phyloP scores from a whole-genome alignment of 371 early-diverging fungal species.

The Smittium culicis region DNA sequence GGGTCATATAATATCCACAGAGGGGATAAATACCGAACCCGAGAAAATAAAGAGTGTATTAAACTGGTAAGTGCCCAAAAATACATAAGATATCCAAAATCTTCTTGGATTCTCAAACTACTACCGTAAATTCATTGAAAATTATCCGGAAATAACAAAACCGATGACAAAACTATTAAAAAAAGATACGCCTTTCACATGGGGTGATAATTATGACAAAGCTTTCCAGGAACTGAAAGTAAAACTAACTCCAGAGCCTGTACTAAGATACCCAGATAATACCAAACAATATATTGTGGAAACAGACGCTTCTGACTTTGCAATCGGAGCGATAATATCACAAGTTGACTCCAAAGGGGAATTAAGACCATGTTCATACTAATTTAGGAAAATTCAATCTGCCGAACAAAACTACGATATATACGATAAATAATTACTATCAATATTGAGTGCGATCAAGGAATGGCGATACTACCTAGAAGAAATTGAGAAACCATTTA shows the following conservation, averaged over 20 bases:
- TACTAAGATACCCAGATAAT: slow-evolving; percentile 23
- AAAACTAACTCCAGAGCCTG: slow-evolving; percentile 23
- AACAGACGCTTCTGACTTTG: slow-evolving; percentile 37
- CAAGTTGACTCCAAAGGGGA: slow-evolving; percentile 20
- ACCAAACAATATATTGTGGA: slow-evolving; percentile 23
- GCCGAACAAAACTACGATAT: slow-evolving; percentile 6
- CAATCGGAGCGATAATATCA: slow-evolving; percentile 32
- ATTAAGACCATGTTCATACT: neutral
- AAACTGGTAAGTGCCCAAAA: slow-evolving; percentile 24
- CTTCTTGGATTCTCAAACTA: slow-evolving; percentile 42
- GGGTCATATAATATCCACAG: slow-evolving; percentile 26
- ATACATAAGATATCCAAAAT: slow-evolving; percentile 26
- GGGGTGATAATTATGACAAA: slow-evolving; percentile 18
- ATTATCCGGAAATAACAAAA: slow-evolving; percentile 28
- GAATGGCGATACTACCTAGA: neutral
- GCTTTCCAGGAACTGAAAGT: slow-evolving; percentile 33
- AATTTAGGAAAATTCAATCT: neutral
- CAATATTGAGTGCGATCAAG: neutral
- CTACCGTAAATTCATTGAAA: slow-evolving; percentile 35
- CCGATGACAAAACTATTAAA: slow-evolving; percentile 31
- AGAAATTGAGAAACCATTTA: too few relatives aligned
- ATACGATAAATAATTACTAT: slow-evolving; percentile 5
- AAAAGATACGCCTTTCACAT: slow-evolving; percentile 25
- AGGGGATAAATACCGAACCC: slow-evolving; percentile 24
- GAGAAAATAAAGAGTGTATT: slow-evolving; percentile 26